phyloP scores from a whole-genome alignment of 768 basidiomycete genomes.

The Xanthoconium stramineum region DNA sequence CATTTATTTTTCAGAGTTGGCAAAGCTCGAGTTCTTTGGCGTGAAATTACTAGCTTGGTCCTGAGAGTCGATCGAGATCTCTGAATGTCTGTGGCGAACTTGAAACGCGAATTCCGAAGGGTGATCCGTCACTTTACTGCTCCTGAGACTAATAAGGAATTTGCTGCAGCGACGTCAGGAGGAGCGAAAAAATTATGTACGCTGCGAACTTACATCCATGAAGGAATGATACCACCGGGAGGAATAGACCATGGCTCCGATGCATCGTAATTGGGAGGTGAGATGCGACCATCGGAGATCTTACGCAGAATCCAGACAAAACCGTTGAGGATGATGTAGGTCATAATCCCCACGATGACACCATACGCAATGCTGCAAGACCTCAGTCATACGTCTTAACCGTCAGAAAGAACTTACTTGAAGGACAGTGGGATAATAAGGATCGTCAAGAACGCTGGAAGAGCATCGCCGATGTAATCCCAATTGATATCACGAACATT shows the following conservation, averaged over 20 bases:
- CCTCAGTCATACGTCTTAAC: neutral
- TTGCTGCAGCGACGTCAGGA: conserved; percentile 19
- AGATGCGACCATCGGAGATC: conserved; percentile 53
- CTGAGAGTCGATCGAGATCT: conserved; percentile 32
- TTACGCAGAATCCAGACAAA: conserved; percentile 57
- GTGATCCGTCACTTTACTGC: neutral
- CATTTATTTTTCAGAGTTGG: conserved; percentile 27
- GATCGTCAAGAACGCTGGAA: conserved; percentile 82
- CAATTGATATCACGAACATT: conserved; percentile 87
- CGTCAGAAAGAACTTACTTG: conserved; percentile 48
- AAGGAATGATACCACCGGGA: conserved; percentile 63
- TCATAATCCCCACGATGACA: conserved; percentile 74
- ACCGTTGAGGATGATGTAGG: conserved; percentile 73
- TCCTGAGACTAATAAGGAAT: conserved; percentile 21
- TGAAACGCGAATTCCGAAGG: conserved; percentile 30
- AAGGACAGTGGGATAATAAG: conserved; percentile 76
- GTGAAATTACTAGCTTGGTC: conserved; percentile 25
- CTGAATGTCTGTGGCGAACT: conserved; percentile 31
- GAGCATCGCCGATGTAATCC: conserved; percentile 83
- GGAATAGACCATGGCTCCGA: conserved; percentile 72
- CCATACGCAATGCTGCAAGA: conserved; percentile 77
- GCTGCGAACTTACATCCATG: conserved; percentile 55
- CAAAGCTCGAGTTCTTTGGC: conserved; percentile 26
- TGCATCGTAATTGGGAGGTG: conserved; percentile 60
- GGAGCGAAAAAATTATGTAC: neutral